These are phyloP conservation scores for Saccharomyces paradoxus DNA, from an alignment of 805 yeast species.

Conservation along the genomic window DNA sequence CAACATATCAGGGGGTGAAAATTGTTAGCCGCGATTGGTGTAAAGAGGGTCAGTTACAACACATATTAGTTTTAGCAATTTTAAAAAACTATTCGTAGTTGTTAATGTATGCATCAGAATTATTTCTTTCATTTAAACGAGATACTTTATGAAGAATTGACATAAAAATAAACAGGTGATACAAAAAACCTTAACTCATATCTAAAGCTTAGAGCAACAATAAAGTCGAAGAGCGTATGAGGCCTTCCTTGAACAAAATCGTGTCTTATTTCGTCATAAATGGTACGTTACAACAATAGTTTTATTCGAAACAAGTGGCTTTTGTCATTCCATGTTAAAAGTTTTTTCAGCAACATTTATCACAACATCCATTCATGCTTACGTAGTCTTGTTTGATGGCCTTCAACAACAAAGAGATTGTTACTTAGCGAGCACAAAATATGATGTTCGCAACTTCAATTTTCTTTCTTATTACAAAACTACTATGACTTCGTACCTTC, in stretches of 20 bases:
- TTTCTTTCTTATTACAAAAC: background rate
- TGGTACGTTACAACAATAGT: background rate
- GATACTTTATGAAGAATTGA: background rate
- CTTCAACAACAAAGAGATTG: background rate
- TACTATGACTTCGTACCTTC: background rate
- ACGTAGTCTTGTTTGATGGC: background rate
- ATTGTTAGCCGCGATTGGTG: background rate
- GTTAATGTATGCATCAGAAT: background rate
- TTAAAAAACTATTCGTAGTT: background rate
- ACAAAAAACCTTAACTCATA: background rate
- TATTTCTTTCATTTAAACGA: background rate
- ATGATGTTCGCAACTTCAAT: background rate
- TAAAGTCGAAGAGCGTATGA: background rate
- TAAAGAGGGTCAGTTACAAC: background rate
- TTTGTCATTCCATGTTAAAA: background rate
- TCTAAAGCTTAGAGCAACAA: background rate
- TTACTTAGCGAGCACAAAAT: background rate
- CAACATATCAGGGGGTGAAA: background rate
- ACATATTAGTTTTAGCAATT: background rate
- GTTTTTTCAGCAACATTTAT: background rate
- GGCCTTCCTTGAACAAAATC: background rate
- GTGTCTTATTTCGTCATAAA: background rate
- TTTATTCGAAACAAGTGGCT: background rate
- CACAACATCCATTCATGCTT: background rate
- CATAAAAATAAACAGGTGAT: no score